Percentiles rank a stretch among this genome's conserved stretches.
These are phyloP conservation scores for Nemania serpens DNA, from an alignment of 2,329 filamentous ascomycete species.

Conservation along the genomic window DNA sequence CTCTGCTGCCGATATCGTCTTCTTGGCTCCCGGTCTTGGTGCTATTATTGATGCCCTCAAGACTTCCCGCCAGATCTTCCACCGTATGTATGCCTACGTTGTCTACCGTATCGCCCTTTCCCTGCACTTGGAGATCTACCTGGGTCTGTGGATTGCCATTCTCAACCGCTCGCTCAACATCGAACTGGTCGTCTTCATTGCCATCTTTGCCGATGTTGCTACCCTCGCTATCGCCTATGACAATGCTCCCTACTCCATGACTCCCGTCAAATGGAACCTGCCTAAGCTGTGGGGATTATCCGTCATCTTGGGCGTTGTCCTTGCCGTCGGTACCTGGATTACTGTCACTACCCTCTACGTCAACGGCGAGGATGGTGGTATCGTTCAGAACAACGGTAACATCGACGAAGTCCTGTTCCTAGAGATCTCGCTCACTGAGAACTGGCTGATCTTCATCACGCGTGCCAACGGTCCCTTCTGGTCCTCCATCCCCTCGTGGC, in stretches of 20 bases:
- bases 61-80: conserved; percentile 92
- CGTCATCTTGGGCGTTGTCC: conserved; percentile 77
- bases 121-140: conserved; percentile 88
- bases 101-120: conserved; percentile 94
- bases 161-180: conserved; percentile 84
- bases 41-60: conserved; percentile 93
- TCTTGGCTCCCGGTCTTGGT: conserved; percentile 87
- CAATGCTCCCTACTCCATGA: conserved; percentile 84
- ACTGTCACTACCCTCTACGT: conserved; percentile 84
- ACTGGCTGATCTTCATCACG: conserved; percentile 96
- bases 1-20: conserved; percentile 91
- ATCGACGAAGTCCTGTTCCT: conserved; percentile 85
- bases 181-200: conserved; percentile 88
- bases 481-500: conserved; percentile 87
- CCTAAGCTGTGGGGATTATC: conserved; percentile 95
- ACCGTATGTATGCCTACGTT: conserved; percentile 96
- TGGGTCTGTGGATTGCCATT: conserved; percentile 89
- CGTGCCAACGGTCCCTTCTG: conserved; percentile 92
- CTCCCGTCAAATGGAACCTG: conserved; percentile 92
- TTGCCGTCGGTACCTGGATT: conserved; percentile 86
- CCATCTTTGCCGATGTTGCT: conserved; percentile 91
- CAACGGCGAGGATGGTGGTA: conserved; percentile 69
- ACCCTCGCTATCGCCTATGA: conserved; percentile 93
- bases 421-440: conserved; percentile 87
- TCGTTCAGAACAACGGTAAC: conserved; percentile 86